phyloP scores from a whole-genome alignment of 75 land plant species.

The Cryptomeria japonica region DNA sequence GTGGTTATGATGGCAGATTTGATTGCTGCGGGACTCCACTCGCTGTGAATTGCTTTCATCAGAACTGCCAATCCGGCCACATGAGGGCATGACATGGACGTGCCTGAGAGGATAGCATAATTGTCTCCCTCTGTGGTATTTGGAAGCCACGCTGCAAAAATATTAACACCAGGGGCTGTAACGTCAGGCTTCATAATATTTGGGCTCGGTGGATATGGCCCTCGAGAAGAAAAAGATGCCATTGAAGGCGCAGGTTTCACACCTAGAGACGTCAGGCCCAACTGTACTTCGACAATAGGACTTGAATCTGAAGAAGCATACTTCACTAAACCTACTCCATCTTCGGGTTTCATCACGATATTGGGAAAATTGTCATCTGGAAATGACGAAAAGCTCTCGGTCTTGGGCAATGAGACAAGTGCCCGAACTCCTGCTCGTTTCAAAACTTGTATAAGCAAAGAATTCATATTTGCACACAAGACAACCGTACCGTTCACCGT shows the following conservation, averaged over 20 bases:
- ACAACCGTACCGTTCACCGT: constrained; percentile 17
- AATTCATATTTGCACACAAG: neutral
- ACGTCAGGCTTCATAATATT: no score
- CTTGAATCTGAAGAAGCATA: neutral
- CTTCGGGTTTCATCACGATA: neutral
- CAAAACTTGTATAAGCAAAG: constrained; percentile 7
- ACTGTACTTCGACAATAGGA: neutral
- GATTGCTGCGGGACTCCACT: no score
- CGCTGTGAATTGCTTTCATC: no score
- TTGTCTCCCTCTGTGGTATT: no score
- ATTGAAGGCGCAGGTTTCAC: neutral
- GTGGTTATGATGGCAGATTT: no score
- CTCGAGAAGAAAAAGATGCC: neutral
- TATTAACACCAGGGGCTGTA: no score
- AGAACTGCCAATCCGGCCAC: no score
- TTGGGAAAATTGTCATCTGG: neutral
- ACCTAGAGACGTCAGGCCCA: neutral
- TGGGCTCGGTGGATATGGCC: no score
- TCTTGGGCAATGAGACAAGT: neutral
- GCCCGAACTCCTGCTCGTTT: neutral
- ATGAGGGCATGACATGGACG: no score
- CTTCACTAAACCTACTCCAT: neutral
- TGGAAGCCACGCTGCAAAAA: no score
- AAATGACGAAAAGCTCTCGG: neutral
- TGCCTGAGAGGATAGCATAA: no score